Base-by-base conservation (phyloP, 1,284 basidiomycete species). In the Ceratobasidium papillatum region DNA sequence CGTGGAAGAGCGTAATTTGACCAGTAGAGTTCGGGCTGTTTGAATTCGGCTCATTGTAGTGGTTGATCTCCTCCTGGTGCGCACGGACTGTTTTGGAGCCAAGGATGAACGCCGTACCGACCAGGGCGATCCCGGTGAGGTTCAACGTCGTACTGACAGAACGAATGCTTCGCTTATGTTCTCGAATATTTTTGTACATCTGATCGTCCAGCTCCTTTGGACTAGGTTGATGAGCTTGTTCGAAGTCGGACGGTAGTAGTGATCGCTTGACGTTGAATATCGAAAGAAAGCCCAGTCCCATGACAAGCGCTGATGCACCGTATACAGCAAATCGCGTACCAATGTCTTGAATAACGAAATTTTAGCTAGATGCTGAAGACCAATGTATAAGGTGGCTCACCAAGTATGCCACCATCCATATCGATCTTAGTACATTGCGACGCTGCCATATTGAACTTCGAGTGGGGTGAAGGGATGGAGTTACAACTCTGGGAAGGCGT, bases 291-390 rank as follows among this genome's bases (percentile, higher is more conserved):
- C 69, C 69, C 0, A 72, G 69, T 8, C 56, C 41, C 27, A 72
- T 51, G 17, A 58, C 52, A 14, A 72, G 45, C 12, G 59, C 38
- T 17, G 69, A 41, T 14, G 69, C 51, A 17, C 69, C 69, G 38
- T 72, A 72, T n/a, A 72, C 25, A 12, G 69, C 69, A n/a, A 52
- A 72, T n/a, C 69, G 69, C 22, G 58, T 58, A 3, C 69, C 69
- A 17, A 72, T 61, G 25, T 72, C 69, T 72, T 36, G 17, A 2
- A 19, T 38, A 41, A 47, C 45, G 1, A 27, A 47, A 45, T 34
- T 3, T 49, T 32, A 47, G 22, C 34, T 25, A 56, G 27, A 36
- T 11, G 25, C 3, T 25, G 62, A 32, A 8, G 7, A 25, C 30
- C 3, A 25, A 34, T 19, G 11, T 3, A 2, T 4, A 62, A 25